phyloP scores from a whole-genome alignment of 495 filamentous ascomycete species.

The Cercophora samala region DNA sequence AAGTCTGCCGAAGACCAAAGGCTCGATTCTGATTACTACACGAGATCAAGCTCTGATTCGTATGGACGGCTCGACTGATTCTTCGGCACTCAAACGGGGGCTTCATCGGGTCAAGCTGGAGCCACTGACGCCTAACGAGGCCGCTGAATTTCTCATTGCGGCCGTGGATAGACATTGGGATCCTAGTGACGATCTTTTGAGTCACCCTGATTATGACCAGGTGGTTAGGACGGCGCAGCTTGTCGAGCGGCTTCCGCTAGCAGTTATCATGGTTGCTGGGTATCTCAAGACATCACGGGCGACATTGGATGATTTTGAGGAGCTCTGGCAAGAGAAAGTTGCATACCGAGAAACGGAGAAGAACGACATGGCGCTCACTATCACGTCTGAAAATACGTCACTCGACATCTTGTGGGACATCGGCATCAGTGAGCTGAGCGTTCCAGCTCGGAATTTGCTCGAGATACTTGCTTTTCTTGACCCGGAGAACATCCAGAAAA shows the following conservation, averaged over 20 bases:
- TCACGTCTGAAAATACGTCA: conserved; percentile 11
- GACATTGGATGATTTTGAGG: conserved; percentile 23
- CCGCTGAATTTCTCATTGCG: conserved; percentile 8
- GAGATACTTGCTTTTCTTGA: conserved; percentile 28
- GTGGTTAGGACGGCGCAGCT: conserved; percentile 17
- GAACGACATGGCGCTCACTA: background rate
- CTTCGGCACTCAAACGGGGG: conserved; percentile 3
- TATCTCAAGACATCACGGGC: conserved; percentile 20
- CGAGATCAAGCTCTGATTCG: conserved; percentile 1
- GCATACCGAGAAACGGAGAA: conserved; percentile 8
- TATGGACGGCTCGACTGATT: background rate
- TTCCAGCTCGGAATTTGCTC: conserved; percentile 18
- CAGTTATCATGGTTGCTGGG: conserved; percentile 22
- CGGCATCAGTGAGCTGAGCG: conserved; percentile 21
- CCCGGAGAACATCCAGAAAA: conserved; percentile 21
- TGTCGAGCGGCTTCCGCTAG: conserved; percentile 21
- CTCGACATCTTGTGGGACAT: conserved; percentile 24
- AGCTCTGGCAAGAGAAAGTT: conserved; percentile 25
- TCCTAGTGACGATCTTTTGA: background rate
- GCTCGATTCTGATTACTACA: conserved; percentile 23
- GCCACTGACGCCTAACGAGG: conserved; percentile 4
- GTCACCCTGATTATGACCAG: conserved; percentile 8
- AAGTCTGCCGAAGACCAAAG: conserved; percentile 15
- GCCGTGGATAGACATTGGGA: background rate
- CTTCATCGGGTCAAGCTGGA: conserved; percentile 10